A percentile compares a stretch with the other conserved stretches of the same genome.
phyloP scores from a whole-genome alignment of 177 flowering plant species.

The Vitis hybrid region DNA sequence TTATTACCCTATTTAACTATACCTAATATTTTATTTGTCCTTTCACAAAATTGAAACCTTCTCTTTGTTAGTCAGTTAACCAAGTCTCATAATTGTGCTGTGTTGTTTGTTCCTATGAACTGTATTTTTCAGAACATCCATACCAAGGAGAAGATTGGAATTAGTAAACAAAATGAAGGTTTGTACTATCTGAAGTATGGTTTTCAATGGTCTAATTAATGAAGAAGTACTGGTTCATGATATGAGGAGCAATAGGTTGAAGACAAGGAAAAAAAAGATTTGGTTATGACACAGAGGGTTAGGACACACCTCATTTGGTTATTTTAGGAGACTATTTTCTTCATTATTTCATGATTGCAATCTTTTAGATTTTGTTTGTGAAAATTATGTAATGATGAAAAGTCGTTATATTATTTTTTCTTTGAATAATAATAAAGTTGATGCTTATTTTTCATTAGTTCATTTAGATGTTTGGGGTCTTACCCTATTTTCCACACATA shows the following conservation, averaged over 20 bases:
- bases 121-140: conserved; percentile 7
- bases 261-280: neutral
- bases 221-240: neutral
- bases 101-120: neutral
- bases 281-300: conserved; percentile 6
- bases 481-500: neutral
- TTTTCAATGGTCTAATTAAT: neutral
- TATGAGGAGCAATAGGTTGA: neutral
- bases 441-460: conserved; percentile 4
- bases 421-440: conserved; percentile 8
- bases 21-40: neutral
- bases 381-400: conserved; percentile 10
- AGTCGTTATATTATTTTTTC: neutral
- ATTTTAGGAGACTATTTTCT: conserved; percentile 8
- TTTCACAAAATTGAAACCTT: conserved; percentile 8
- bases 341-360: conserved; percentile 7
- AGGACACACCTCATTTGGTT: conserved; percentile 8
- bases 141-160: conserved; percentile 14
- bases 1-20: no score
- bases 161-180: neutral
- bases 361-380: conserved; percentile 11
- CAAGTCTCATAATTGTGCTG: conserved; percentile 6
- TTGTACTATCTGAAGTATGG: conserved; percentile 10
- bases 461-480: conserved; percentile 12
- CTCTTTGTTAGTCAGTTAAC: conserved; percentile 3